phyloP scores from a whole-genome alignment of 2,329 filamentous ascomycete species.

The Pseudogymnoascus sp. region DNA sequence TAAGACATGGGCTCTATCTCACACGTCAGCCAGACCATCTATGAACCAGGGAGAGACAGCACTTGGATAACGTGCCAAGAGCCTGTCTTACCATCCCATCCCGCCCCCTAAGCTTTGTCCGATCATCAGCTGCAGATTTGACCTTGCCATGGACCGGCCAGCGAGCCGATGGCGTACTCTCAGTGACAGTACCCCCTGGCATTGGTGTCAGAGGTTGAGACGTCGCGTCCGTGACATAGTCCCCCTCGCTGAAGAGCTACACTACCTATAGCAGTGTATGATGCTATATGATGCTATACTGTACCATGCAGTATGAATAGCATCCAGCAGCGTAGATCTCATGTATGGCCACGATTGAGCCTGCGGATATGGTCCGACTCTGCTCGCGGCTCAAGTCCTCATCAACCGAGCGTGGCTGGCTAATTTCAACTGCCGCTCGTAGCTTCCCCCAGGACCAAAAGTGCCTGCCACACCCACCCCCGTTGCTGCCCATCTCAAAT shows the following conservation, averaged over 20 bases:
- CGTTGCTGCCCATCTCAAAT: slow-evolving; percentile 1
- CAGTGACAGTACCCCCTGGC: not conserved
- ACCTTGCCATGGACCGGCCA: not conserved
- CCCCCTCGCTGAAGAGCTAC: not conserved
- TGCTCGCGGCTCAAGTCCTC: not conserved
- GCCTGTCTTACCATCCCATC: not conserved
- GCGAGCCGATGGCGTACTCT: not conserved
- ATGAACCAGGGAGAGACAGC: not conserved
- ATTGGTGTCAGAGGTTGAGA: not conserved
- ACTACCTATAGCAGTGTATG: not conserved
- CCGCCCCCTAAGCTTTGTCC: not conserved
- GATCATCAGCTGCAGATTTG: slow-evolving; percentile 1
- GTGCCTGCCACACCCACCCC: not conserved
- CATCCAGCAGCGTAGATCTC: not conserved
- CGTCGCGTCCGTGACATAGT: not conserved
- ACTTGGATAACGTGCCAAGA: not conserved
- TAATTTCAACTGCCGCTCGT: slow-evolving; percentile 1
- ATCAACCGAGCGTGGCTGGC: not conserved
- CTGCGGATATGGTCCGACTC: not conserved
- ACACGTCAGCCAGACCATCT: not conserved
- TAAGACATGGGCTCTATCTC: not conserved
- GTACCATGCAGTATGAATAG: not conserved
- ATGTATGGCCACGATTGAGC: not conserved
- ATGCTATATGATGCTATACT: not conserved
- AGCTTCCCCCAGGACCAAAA: not conserved